These are phyloP conservation scores for Coemansia sp. DNA, from an alignment of 192 early-diverging fungal genomes.

Conservation along the genomic window DNA sequence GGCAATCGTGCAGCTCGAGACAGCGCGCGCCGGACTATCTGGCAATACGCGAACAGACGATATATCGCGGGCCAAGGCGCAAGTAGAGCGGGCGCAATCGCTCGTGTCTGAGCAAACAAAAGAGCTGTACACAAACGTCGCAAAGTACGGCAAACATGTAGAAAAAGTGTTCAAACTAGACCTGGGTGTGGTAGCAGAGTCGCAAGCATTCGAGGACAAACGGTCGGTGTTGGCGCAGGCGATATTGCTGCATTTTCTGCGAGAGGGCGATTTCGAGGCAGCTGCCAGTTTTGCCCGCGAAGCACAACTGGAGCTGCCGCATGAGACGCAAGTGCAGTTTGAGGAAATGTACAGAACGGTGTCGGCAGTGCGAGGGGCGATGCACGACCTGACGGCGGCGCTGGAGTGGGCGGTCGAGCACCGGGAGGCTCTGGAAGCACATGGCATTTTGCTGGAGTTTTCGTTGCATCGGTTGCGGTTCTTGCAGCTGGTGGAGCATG, in stretches of 20 bases:
- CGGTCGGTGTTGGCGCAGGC: constrained; percentile 60
- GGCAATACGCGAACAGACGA: background rate
- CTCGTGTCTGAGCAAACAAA: constrained; percentile 56
- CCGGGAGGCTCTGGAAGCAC: constrained; percentile 54
- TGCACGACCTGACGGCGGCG: constrained; percentile 62
- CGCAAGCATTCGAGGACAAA: constrained; percentile 74
- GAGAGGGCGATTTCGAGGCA: constrained; percentile 83
- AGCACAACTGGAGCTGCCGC: constrained; percentile 42
- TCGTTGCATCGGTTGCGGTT: constrained; percentile 76
- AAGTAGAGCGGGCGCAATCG: constrained; percentile 19
- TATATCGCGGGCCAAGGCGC: constrained; percentile 26
- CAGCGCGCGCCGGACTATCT: background rate
- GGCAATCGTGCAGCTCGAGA: constrained; percentile 46
- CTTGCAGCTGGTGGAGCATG: constrained; percentile 64
- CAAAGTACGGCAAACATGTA: constrained; percentile 70
- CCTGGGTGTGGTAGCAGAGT: constrained; percentile 58
- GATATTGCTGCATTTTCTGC: constrained; percentile 75
- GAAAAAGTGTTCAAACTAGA: constrained; percentile 77
- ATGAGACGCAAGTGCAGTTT: constrained; percentile 63
- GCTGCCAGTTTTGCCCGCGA: constrained; percentile 56
- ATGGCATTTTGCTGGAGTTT: constrained; percentile 79
- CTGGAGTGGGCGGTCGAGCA: constrained; percentile 72
- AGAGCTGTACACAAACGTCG: constrained; percentile 60
- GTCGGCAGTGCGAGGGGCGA: constrained; percentile 50
- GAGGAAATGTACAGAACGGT: constrained; percentile 78